These are phyloP conservation scores for Lanmaoa rubissima DNA, from an alignment of 768 basidiomycete species.

Conservation along the genomic window DNA sequence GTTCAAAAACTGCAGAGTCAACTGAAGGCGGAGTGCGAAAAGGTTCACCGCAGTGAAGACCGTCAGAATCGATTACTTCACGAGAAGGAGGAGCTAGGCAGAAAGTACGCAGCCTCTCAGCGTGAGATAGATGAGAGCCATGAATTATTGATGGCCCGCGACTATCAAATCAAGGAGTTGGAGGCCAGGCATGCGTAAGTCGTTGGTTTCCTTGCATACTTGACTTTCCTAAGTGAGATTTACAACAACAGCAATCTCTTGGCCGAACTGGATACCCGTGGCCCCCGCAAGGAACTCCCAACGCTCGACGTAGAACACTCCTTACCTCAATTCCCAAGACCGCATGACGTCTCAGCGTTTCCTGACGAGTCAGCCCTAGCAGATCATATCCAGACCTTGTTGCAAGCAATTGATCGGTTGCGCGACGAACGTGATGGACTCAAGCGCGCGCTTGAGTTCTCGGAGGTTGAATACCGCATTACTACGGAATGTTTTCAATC, in stretches of 20 bases:
- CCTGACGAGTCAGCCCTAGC: constrained; percentile 29
- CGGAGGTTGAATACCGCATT: constrained; percentile 65
- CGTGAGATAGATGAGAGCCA: constrained; percentile 30
- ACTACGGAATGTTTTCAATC: constrained; percentile 57
- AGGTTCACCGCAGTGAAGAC: constrained; percentile 40
- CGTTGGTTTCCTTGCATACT: neutral
- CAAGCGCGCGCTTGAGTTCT: constrained; percentile 62
- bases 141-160: constrained; percentile 19
- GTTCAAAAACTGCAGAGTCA: constrained; percentile 41
- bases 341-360: constrained; percentile 1
- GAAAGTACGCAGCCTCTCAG: constrained; percentile 41
- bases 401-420: constrained; percentile 63
- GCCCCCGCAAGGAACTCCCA: neutral
- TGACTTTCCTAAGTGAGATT: neutral
- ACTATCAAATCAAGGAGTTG: constrained; percentile 25
- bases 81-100: constrained; percentile 52
- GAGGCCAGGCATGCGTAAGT: constrained; percentile 29
- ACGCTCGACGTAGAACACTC: neutral
- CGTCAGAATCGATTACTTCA: constrained; percentile 44
- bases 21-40: constrained; percentile 43
- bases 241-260: constrained; percentile 18
- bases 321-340: neutral
- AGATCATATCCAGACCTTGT: constrained; percentile 51
- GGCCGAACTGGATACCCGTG: constrained; percentile 15
- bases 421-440: constrained; percentile 65